A percentile compares a stretch with the other conserved stretches of the same genome.
Evolutionary conservation across 2,329 filamentous ascomycete species (phyloP).

Genomic region (Xylaria multiplex): DNA sequence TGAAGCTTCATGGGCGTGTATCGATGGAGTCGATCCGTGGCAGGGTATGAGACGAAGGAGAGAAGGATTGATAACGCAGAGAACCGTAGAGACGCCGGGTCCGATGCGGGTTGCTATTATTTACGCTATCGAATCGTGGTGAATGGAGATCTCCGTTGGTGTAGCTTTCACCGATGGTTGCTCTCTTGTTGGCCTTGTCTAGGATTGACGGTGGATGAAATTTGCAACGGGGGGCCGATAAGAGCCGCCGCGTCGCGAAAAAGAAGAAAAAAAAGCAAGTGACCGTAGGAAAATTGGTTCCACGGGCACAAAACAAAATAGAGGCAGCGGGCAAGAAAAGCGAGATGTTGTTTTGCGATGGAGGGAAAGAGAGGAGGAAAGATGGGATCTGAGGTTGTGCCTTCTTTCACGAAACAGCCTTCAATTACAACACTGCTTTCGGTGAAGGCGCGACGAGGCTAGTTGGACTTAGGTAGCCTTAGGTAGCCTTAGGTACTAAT

Average conservation of each 20-base stretch:
- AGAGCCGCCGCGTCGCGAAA: slow-evolving; percentile 24
- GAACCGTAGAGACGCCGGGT: slow-evolving; percentile 2
- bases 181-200: slow-evolving; percentile 5
- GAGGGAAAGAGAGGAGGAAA: background rate
- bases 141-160: slow-evolving; percentile 8
- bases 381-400: slow-evolving; percentile 14
- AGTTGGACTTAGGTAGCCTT: background rate
- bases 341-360: background rate
- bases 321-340: background rate
- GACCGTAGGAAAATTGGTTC: background rate
- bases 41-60: background rate
- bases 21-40: slow-evolving; percentile 1
- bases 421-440: slow-evolving; percentile 44
- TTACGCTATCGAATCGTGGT: slow-evolving; percentile 4
- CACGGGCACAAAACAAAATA: background rate
- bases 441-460: slow-evolving; percentile 49
- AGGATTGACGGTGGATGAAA: slow-evolving; percentile 18
- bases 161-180: background rate
- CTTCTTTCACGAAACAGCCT: slow-evolving; percentile 35
- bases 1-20: slow-evolving; percentile 43
- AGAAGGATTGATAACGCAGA: background rate
- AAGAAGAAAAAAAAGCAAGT: slow-evolving; percentile 17
- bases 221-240: background rate
- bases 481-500: background rate
- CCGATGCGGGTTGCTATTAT: background rate